Evolutionary conservation across 106 monocot species (phyloP), one percentile per base, ranked within the genome.

Genomic region (Allium cepa): DNA sequence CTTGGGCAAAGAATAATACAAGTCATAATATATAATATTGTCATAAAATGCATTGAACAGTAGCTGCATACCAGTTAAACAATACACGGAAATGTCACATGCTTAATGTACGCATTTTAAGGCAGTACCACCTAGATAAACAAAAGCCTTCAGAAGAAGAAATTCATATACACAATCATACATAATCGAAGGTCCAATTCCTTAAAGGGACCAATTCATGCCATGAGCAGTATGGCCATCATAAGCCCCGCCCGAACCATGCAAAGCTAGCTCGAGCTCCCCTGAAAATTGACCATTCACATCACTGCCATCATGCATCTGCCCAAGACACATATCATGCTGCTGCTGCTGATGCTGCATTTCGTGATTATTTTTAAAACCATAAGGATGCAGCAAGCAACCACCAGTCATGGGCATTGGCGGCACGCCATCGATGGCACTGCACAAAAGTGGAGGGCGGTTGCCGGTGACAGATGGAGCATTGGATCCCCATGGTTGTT

Each of bases 241-340:
- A 66, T 77, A 88, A 36, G 67, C 69, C n/a, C 74, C 53, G 8
- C 26, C 47, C 0, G 71, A 72, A 22, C 74, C 76, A 48, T 63
- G 90, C 59, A 90, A 78, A 71, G 94, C 94, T 36, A 94, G 67
- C 84, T 87, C 94, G 12, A 94, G 94, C 80, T 94, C 90, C 18
- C 94, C 78, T 0, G 84, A 90, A 69, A 85, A 94, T 10, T 77
- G 84, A 46, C 71, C 69, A 47, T 65, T 62, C 8, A 61, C 66
- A 17, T 70, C 56, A 26, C 66, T 76, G 45, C 27, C 27, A 52
- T 28, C 28, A 62, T 45, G 11, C 0, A 61, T 57, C 28, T 66
- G 76, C 10, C 66, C 70, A 12, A 82, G 11, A 10, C 86, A 78
- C 47, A 80, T 68, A 7, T 73, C 79, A 7, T 3, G 36, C 36